phyloP scores from a whole-genome alignment of 805 yeast genomes.

The Pichia californica region DNA sequence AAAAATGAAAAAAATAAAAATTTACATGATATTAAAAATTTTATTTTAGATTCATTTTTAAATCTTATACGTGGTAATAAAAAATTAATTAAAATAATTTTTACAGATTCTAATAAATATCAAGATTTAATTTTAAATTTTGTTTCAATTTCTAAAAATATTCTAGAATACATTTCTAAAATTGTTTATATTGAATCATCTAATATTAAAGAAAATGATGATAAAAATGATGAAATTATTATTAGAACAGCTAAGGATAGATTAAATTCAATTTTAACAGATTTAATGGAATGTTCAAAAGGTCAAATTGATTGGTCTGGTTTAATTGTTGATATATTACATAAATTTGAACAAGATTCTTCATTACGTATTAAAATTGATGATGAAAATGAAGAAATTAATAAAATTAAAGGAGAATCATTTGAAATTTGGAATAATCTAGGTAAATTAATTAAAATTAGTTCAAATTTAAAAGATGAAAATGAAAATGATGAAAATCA shows the following conservation, averaged over 20 bases:
- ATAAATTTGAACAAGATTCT: constrained; percentile 32
- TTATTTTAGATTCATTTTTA: constrained; percentile 9
- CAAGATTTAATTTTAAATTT: not conserved
- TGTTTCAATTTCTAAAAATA: not conserved
- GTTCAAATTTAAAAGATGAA: constrained; percentile 23
- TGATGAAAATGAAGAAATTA: constrained; percentile 43
- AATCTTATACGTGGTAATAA: constrained; percentile 12
- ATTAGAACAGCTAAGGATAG: constrained; percentile 42
- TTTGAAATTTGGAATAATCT: constrained; percentile 3
- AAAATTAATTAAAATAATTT: constrained; percentile 2
- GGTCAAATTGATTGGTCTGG: constrained; percentile 14
- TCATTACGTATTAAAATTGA: constrained; percentile 15
- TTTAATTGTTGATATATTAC: constrained; percentile 26
- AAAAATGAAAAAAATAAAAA: constrained; percentile 11
- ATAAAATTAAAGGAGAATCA: constrained; percentile 35
- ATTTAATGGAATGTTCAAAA: constrained; percentile 16
- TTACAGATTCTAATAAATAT: not conserved
- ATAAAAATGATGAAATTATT: constrained; percentile 9
- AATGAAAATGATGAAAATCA: constrained; percentile 12
- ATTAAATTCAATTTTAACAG: constrained; percentile 58
- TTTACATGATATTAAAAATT: constrained; percentile 8
- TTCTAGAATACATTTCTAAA: constrained; percentile 3
- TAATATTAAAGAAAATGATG: not conserved
- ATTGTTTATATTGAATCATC: not conserved
- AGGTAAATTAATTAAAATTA: constrained; percentile 29